phyloP scores from a whole-genome alignment of 139 green algal genomes.

The Coelastrella sp. region DNA sequence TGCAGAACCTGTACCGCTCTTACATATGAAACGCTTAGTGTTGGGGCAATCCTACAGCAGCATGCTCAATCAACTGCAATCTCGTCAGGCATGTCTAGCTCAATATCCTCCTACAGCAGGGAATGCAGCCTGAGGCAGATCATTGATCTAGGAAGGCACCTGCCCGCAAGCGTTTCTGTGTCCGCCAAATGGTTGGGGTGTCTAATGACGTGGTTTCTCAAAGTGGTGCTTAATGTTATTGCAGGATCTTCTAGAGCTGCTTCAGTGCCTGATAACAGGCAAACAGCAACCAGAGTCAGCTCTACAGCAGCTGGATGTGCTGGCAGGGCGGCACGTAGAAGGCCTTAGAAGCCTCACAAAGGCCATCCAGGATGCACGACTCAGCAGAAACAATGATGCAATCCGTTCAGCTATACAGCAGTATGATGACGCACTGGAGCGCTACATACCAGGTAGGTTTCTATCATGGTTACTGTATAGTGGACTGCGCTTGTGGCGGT shows the following conservation, averaged over 20 bases:
- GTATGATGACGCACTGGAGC: conserved; percentile 91
- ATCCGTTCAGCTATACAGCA: conserved; percentile 77
- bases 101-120: too few relatives aligned
- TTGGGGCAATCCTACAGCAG: too few relatives aligned
- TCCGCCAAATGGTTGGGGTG: too few relatives aligned
- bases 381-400: conserved; percentile 75
- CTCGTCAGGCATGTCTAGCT: too few relatives aligned
- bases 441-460: conserved; percentile 66
- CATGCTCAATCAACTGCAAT: too few relatives aligned
- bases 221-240: neutral
- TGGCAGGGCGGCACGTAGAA: conserved; percentile 80
- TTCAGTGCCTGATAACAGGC: conserved; percentile 78
- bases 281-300: conserved; percentile 72
- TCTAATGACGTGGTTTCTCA: too few relatives aligned
- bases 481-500: too few relatives aligned
- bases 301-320: conserved; percentile 71
- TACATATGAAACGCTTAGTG: too few relatives aligned
- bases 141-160: neutral
- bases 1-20: too few relatives aligned
- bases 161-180: neutral
- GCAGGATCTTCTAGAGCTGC: conserved; percentile 80
- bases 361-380: conserved; percentile 82
- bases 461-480: too few relatives aligned
- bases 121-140: too few relatives aligned
- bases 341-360: conserved; percentile 83